These are phyloP conservation scores for Fremontodendron californicum DNA, from an alignment of 345 rosid genomes.

Conservation along the genomic window DNA sequence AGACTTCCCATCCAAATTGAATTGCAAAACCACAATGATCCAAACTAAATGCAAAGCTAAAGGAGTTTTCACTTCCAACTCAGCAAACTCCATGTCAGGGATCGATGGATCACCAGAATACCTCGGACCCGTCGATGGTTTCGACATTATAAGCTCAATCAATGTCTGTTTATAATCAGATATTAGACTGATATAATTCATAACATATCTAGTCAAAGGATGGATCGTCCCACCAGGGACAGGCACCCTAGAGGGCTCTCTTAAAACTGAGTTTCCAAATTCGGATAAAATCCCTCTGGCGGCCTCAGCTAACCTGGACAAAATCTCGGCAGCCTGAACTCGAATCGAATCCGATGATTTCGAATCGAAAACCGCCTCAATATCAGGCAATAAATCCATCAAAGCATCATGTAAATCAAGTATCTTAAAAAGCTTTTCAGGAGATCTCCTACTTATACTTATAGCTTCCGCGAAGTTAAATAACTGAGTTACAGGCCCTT, in stretches of 20 bases:
- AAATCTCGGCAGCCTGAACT: slow-evolving; percentile 77
- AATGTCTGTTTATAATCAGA: slow-evolving; percentile 85
- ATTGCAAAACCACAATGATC: slow-evolving; percentile 80
- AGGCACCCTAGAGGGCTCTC: slow-evolving; percentile 69
- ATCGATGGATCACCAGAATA: slow-evolving; percentile 63
- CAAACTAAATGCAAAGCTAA: slow-evolving; percentile 84
- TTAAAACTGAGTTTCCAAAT: slow-evolving; percentile 73
- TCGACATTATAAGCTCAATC: slow-evolving; percentile 73
- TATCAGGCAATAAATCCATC: slow-evolving; percentile 64
- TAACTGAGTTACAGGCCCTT: slow-evolving; percentile 63
- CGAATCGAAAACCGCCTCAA: slow-evolving; percentile 67
- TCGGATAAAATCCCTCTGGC: slow-evolving; percentile 81
- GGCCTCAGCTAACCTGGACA: slow-evolving; percentile 77
- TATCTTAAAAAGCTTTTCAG: slow-evolving; percentile 92
- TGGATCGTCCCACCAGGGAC: slow-evolving; percentile 94
- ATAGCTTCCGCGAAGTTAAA: slow-evolving; percentile 92
- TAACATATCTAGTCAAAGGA: slow-evolving; percentile 93
- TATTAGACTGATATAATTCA: slow-evolving; percentile 89
- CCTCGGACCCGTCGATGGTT: slow-evolving; percentile 70
- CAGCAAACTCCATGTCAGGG: slow-evolving; percentile 78
- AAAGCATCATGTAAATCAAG: slow-evolving; percentile 81
- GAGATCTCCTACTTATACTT: slow-evolving; percentile 81
- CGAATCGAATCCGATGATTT: slow-evolving; percentile 52
- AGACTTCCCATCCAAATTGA: slow-evolving; percentile 81
- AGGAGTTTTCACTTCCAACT: slow-evolving; percentile 64